Evolutionary conservation across 2,329 filamentous ascomycete genomes (phyloP).

Genomic region (Cytospora paraplurivora): DNA sequence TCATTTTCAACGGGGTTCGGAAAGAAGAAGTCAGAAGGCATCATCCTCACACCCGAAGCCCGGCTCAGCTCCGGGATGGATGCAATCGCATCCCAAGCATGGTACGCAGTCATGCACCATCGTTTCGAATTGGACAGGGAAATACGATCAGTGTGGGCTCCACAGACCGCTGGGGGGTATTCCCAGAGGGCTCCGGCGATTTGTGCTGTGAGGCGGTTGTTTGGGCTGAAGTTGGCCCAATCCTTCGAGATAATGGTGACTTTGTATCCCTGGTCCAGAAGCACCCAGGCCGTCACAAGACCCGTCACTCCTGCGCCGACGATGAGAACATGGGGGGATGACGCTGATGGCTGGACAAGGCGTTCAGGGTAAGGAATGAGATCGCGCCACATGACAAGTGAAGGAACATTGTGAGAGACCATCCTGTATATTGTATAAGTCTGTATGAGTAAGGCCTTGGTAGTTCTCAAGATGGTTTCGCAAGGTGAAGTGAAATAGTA

Average conservation of each 20-base stretch:
- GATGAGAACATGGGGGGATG: conserved; percentile 25
- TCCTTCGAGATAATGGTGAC: conserved; percentile 48
- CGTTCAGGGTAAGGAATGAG: conserved; percentile 25
- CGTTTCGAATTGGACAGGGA: conserved; percentile 44
- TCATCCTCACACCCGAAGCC: conserved; percentile 43
- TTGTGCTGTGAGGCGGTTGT: conserved; percentile 47
- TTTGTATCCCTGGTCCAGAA: conserved; percentile 47
- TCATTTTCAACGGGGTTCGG: conserved; percentile 39
- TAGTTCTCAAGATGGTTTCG: not conserved
- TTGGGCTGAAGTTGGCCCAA: conserved; percentile 41
- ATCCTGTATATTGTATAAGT: conserved; percentile 4
- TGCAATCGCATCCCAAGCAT: conserved; percentile 45
- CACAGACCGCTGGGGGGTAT: conserved; percentile 48
- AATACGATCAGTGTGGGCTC: conserved; percentile 44
- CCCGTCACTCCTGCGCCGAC: conserved; percentile 32
- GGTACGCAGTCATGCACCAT: conserved; percentile 46
- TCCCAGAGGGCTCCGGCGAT: conserved; percentile 52
- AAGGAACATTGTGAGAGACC: conserved; percentile 19
- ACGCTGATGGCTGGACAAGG: conserved; percentile 18
- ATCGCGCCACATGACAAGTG: conserved; percentile 28
- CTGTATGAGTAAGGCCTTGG: not conserved
- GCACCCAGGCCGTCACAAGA: conserved; percentile 43
- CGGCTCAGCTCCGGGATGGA: conserved; percentile 37
- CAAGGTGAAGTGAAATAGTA: not conserved
- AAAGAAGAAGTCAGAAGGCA: conserved; percentile 45